A percentile compares a stretch with the other conserved stretches of the same genome.
phyloP scores from a whole-genome alignment of 495 filamentous ascomycete species.

The Neurospora pannonica region DNA sequence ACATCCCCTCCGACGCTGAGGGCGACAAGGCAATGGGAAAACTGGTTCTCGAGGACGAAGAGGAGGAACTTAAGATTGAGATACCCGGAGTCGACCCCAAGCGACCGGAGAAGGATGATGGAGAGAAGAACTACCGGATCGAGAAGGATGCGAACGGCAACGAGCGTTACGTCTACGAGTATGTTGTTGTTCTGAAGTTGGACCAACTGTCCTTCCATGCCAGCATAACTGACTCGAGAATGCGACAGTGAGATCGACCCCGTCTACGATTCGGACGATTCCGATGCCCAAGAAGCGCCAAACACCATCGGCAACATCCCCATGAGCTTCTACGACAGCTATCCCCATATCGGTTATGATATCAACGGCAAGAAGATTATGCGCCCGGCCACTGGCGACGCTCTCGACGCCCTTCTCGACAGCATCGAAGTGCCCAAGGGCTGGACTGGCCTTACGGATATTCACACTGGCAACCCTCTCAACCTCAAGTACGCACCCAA shows the following conservation, averaged over 20 bases:
- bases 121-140: conserved; percentile 48
- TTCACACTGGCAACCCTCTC: conserved; percentile 81
- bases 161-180: conserved; percentile 50
- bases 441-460: conserved; percentile 93
- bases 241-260: conserved; percentile 76
- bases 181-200: neutral
- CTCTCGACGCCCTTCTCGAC: conserved; percentile 86
- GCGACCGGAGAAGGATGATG: conserved; percentile 18
- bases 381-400: conserved; percentile 88
- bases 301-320: conserved; percentile 97
- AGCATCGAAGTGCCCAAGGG: conserved; percentile 97
- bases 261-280: conserved; percentile 91
- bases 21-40: conserved; percentile 28
- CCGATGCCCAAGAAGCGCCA: conserved; percentile 63
- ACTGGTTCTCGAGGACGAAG: conserved; percentile 11
- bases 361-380: conserved; percentile 98
- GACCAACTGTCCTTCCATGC: neutral
- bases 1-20: conserved; percentile 47
- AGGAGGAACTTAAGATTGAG: conserved; percentile 18
- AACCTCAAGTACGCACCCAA: conserved; percentile 41
- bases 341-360: conserved; percentile 96
- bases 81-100: conserved; percentile 27
- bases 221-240: conserved; percentile 5
- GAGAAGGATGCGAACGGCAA: conserved; percentile 46
- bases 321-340: conserved; percentile 76